Conservation (phyloP, 352 stramenopile species). For the Phytophthora pinifolia region DNA sequence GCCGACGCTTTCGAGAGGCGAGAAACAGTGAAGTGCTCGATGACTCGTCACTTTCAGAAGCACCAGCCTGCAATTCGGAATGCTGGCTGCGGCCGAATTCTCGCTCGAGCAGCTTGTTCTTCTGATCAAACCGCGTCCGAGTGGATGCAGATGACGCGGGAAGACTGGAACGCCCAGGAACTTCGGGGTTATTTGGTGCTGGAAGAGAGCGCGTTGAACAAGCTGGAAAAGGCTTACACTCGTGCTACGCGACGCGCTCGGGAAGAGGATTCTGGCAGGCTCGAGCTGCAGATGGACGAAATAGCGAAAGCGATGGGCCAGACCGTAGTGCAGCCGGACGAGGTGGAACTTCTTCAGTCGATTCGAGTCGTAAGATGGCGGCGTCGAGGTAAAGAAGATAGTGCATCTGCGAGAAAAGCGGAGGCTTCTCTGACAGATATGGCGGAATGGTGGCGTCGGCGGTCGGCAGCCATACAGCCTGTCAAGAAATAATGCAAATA, state of each 20-base stretch:
- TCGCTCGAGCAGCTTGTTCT: slow-evolving; percentile 5
- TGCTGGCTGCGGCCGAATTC: slow-evolving; percentile 12
- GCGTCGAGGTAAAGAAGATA: slow-evolving; percentile 15
- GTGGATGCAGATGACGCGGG: slow-evolving; percentile 55
- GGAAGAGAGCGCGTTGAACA: slow-evolving; percentile 36
- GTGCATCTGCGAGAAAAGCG: slow-evolving; percentile 12
- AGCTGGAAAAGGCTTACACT: slow-evolving; percentile 26
- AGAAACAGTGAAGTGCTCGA: slow-evolving; percentile 8
- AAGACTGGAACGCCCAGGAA: slow-evolving; percentile 48
- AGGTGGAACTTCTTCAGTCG: slow-evolving; percentile 14
- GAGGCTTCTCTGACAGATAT: slow-evolving; percentile 35
- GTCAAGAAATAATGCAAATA: slow-evolving; percentile 10
- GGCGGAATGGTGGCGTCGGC: slow-evolving; percentile 58
- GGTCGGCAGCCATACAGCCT: background rate
- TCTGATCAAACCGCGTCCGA: slow-evolving; percentile 21
- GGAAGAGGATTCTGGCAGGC: slow-evolving; percentile 4
- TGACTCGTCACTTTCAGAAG: slow-evolving; percentile 39
- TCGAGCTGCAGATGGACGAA: slow-evolving; percentile 32
- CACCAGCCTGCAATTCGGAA: slow-evolving; percentile 38
- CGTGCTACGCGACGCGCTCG: slow-evolving; percentile 21
- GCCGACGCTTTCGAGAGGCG: slow-evolving; percentile 11
- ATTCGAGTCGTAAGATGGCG: slow-evolving; percentile 26
- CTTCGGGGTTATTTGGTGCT: slow-evolving; percentile 47
- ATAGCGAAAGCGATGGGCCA: slow-evolving; percentile 34
- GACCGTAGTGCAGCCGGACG: slow-evolving; percentile 1